A percentile compares a stretch with the other conserved stretches of the same genome.
These are phyloP conservation scores for Leccinum incarnatum DNA, from an alignment of 768 basidiomycete species.

Conservation along the genomic window DNA sequence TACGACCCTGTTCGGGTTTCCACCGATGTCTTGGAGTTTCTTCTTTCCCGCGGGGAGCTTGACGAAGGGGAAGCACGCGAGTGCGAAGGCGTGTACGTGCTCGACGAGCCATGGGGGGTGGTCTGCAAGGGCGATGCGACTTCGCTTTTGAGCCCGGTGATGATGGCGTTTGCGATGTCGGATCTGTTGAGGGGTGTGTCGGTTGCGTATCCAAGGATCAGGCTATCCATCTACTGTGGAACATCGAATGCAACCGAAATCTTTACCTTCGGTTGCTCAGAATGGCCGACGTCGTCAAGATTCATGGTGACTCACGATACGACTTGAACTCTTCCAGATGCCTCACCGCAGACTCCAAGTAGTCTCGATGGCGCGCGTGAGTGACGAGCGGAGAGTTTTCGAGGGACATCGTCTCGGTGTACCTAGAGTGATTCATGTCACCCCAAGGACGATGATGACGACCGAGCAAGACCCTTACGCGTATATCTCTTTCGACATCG, in stretches of 20 bases:
- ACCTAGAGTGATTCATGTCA: conserved; percentile 9
- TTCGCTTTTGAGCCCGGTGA: conserved; percentile 52
- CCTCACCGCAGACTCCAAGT: conserved; percentile 61
- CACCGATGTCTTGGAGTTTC: conserved; percentile 31
- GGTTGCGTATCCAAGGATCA: not conserved
- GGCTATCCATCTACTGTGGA: too few species aligned
- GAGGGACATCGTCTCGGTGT: conserved; percentile 21
- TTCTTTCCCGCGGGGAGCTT: conserved; percentile 34
- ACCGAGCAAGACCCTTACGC: conserved; percentile 11
- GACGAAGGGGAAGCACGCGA: conserved; percentile 57
- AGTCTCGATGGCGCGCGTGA: conserved; percentile 74
- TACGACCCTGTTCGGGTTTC: conserved; percentile 15
- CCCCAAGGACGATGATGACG: not conserved
- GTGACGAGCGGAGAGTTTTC: conserved; percentile 60
- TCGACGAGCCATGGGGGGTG: conserved; percentile 59
- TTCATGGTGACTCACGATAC: conserved; percentile 26
- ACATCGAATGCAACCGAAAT: too few species aligned
- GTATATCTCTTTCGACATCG: conserved; percentile 38
- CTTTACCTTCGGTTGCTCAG: not conserved
- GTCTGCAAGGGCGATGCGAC: conserved; percentile 44
- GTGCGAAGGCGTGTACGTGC: conserved; percentile 53
- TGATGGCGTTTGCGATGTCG: conserved; percentile 54
- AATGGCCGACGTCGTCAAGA: not conserved
- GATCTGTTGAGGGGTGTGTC: conserved; percentile 48
- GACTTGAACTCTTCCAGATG: conserved; percentile 31